Percentiles rank a stretch among this genome's conserved stretches.
Evolutionary conservation across 345 rosid genomes (phyloP).

Genomic region (Salix udensis): DNA sequence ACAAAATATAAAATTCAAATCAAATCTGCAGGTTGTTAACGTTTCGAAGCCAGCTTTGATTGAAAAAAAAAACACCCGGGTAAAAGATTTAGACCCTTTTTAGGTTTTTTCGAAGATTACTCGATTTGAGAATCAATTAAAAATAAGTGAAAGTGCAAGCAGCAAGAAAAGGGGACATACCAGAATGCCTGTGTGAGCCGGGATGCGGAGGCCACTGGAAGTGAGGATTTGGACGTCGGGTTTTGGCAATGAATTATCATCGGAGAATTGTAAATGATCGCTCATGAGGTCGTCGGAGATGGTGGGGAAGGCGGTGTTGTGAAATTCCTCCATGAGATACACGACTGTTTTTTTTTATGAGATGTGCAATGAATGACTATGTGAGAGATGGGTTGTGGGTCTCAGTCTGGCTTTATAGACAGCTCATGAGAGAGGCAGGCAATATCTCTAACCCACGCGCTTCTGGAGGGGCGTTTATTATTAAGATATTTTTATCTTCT

Average conservation of each 20-base stretch:
- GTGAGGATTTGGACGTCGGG: constrained; percentile 64
- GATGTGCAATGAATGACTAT: neutral
- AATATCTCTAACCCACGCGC: no score
- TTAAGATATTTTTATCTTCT: no score
- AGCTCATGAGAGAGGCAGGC: neutral
- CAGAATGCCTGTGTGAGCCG: constrained; percentile 62
- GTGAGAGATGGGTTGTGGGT: neutral
- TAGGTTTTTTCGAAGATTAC: neutral
- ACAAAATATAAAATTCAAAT: neutral
- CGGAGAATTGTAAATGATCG: constrained; percentile 7
- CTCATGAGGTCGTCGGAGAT: neutral
- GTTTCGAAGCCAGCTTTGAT: neutral
- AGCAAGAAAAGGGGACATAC: constrained; percentile 24
- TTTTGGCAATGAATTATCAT: constrained; percentile 27
- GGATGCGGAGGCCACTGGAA: constrained; percentile 64
- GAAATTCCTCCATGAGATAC: neutral
- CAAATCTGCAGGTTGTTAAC: neutral
- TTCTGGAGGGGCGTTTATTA: no score
- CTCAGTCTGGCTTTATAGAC: neutral
- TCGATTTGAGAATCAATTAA: neutral
- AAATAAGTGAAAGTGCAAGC: neutral
- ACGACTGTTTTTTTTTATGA: neutral
- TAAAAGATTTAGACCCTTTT: neutral
- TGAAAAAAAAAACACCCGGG: neutral
- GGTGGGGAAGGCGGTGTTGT: constrained; percentile 22